Evolutionary conservation across 2,329 filamentous ascomycete species (phyloP).

Genomic region (Pseudopithomyces maydicus): DNA sequence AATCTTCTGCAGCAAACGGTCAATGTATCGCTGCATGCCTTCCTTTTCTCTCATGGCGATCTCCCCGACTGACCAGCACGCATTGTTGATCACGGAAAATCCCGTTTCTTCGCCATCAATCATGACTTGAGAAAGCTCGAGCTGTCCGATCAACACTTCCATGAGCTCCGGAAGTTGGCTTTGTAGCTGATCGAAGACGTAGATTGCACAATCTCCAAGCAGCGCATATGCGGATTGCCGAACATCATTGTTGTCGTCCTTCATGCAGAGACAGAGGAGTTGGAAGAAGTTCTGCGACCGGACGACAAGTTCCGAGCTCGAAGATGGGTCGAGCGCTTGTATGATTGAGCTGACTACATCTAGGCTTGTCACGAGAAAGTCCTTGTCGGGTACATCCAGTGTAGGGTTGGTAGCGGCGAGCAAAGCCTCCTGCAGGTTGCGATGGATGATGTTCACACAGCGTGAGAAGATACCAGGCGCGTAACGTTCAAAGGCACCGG

Average conservation of each 20-base stretch:
- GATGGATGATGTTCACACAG: constrained; percentile 89
- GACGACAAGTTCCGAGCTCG: constrained; percentile 77
- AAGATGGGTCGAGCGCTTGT: constrained; percentile 77
- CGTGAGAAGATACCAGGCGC: constrained; percentile 84
- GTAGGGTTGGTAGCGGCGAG: constrained; percentile 69
- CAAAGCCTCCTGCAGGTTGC: constrained; percentile 82
- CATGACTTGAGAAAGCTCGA: constrained; percentile 72
- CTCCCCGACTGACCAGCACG: constrained; percentile 95
- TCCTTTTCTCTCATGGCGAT: constrained; percentile 79
- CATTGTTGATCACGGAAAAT: constrained; percentile 96
- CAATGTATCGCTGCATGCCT: constrained; percentile 76
- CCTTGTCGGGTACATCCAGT: constrained; percentile 86
- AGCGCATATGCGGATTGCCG: constrained; percentile 95
- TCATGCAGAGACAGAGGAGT: constrained; percentile 88
- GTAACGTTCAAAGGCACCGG: constrained; percentile 80
- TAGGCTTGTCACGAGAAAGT: constrained; percentile 93
- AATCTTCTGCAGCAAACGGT: constrained; percentile 76
- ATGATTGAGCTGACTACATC: constrained; percentile 93
- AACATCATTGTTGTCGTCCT: constrained; percentile 88
- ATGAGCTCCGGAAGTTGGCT: constrained; percentile 74
- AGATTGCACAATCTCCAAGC: constrained; percentile 92
- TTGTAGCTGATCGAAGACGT: constrained; percentile 82
- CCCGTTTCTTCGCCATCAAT: constrained; percentile 82
- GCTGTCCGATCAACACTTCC: constrained; percentile 81
- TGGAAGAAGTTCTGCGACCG: constrained; percentile 85